Evolutionary conservation across 2,329 filamentous ascomycete genomes (phyloP).

Genomic region (Ceratocystis albifundus): DNA sequence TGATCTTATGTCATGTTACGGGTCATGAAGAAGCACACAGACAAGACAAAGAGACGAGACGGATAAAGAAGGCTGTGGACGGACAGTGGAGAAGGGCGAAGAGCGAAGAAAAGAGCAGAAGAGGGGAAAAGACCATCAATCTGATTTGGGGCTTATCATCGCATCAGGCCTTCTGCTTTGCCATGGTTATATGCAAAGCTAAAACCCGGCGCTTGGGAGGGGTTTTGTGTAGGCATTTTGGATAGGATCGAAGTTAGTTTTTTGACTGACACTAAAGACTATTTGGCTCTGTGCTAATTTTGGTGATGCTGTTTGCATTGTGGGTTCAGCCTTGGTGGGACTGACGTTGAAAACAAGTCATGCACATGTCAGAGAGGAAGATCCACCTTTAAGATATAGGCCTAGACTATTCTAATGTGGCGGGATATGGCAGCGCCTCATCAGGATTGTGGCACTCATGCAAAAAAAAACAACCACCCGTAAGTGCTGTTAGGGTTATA

Average conservation of each 20-base stretch:
- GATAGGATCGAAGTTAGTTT: background rate
- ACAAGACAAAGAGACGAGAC: background rate
- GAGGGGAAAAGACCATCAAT: too few species aligned
- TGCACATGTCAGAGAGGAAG: background rate
- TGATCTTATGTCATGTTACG: background rate
- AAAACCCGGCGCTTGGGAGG: too few species aligned
- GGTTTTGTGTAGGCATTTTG: background rate
- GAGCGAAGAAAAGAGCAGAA: background rate
- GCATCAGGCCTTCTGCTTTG: too few species aligned
- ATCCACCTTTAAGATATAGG: background rate
- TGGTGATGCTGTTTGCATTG: constrained; percentile 7
- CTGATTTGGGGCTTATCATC: too few species aligned
- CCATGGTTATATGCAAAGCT: too few species aligned
- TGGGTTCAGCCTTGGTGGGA: constrained; percentile 5
- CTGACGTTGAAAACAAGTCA: constrained; percentile 7
- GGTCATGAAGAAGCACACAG: background rate
- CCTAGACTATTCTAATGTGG: too few species aligned
- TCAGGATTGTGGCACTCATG: too few species aligned
- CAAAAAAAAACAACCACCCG: too few species aligned
- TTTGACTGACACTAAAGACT: background rate
- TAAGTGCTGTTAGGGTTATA: too few species aligned
- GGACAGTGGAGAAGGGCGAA: background rate
- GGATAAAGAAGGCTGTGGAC: background rate
- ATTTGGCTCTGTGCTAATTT: constrained; percentile 3
- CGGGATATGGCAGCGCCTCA: too few species aligned